These are phyloP conservation scores for Claviceps arundinis DNA, from an alignment of 2,329 filamentous ascomycete species.

Conservation along the genomic window DNA sequence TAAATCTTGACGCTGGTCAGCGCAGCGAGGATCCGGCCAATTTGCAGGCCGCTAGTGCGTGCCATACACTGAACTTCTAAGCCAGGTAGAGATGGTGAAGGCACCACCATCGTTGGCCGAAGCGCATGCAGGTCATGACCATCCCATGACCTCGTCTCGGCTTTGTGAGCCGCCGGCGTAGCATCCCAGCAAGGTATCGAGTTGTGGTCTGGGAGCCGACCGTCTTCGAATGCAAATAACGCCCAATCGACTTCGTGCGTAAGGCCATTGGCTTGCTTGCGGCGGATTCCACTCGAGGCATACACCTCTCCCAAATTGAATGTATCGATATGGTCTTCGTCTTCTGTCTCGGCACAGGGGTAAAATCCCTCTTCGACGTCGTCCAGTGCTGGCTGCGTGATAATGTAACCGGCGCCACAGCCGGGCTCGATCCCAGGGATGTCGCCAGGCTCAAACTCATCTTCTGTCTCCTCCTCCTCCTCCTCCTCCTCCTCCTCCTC, in stretches of 20 bases:
- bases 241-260: conserved; percentile 95
- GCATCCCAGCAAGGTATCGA: conserved; percentile 37
- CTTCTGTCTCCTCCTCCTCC: conserved; percentile 39
- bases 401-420: conserved; percentile 61
- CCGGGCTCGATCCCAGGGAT: conserved; percentile 64
- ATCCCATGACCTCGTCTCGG: conserved; percentile 5
- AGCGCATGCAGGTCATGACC: conserved; percentile 21
- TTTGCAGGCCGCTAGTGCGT: conserved; percentile 72
- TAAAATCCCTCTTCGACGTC: conserved; percentile 77
- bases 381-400: conserved; percentile 86
- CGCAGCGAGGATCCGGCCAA: conserved; percentile 61
- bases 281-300: conserved; percentile 78
- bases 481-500: conserved; percentile 33
- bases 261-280: conserved; percentile 56
- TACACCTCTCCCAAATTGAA: conserved; percentile 74
- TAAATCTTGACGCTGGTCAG: conserved; percentile 80
- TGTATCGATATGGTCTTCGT: conserved; percentile 71
- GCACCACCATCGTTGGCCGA: conserved; percentile 45
- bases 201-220: conserved; percentile 60
- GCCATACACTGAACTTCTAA: conserved; percentile 78
- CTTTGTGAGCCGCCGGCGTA: conserved; percentile 5
- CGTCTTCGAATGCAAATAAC: conserved; percentile 64
- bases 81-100: conserved; percentile 51
- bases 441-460: conserved; percentile 54
- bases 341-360: conserved; percentile 53